Evolutionary conservation across 2,329 filamentous ascomycete species (phyloP).

Genomic region (Hypoxylon sp.): DNA sequence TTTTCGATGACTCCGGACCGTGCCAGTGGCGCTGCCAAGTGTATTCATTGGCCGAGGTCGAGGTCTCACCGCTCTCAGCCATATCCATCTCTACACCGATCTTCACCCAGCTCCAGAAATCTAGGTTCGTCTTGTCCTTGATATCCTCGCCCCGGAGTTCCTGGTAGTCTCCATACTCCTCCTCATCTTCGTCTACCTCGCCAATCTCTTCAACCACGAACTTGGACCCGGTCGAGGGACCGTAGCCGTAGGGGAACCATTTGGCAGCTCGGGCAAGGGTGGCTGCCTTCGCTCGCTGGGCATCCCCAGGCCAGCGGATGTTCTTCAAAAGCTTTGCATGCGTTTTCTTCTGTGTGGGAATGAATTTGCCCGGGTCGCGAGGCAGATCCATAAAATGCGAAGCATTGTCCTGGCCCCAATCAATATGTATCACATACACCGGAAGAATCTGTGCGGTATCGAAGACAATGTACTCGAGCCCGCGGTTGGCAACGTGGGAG

Average conservation of each 20-base stretch:
- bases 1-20: neutral
- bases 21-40: slow-evolving; percentile 25
- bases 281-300: slow-evolving; percentile 57
- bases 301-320: slow-evolving; percentile 55
- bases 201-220: slow-evolving; percentile 64
- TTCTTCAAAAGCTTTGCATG: slow-evolving; percentile 41
- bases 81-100: slow-evolving; percentile 40
- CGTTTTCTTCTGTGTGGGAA: slow-evolving; percentile 34
- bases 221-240: slow-evolving; percentile 58
- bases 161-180: slow-evolving; percentile 61
- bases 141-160: slow-evolving; percentile 49
- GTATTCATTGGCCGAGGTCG: slow-evolving; percentile 24
- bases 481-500: slow-evolving; percentile 58
- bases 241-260: slow-evolving; percentile 64
- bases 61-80: slow-evolving; percentile 6
- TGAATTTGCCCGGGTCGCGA: slow-evolving; percentile 41
- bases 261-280: slow-evolving; percentile 60
- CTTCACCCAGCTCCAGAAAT: slow-evolving; percentile 51
- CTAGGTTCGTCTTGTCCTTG: slow-evolving; percentile 37
- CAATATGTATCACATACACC: slow-evolving; percentile 63
- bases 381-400: slow-evolving; percentile 48
- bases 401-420: slow-evolving; percentile 57
- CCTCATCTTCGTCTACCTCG: slow-evolving; percentile 60
- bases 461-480: slow-evolving; percentile 62
- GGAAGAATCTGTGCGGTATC: slow-evolving; percentile 61